Percentiles rank a stretch among this genome's conserved stretches.
These are phyloP conservation scores for Chaetomiaceae sp. DNA, from an alignment of 2,329 filamentous ascomycete genomes.

Conservation along the genomic window DNA sequence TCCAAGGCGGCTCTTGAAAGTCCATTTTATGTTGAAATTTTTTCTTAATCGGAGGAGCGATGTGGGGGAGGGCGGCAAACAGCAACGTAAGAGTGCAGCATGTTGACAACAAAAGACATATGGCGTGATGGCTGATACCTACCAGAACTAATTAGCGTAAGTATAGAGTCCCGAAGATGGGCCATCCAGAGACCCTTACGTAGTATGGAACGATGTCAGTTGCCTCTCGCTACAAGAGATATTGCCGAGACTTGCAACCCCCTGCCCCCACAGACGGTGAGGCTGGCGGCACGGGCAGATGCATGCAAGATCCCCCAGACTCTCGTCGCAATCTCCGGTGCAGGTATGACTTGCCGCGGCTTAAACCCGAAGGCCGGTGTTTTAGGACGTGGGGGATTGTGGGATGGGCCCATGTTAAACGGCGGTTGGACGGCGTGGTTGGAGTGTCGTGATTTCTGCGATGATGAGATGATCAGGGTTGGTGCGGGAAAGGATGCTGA, in stretches of 20 bases:
- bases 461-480: conserved; percentile 9
- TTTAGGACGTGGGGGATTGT: conserved; percentile 9
- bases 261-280: not conserved
- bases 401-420: not conserved
- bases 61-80: too few relatives aligned
- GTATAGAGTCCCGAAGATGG: too few relatives aligned
- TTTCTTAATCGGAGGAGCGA: too few relatives aligned
- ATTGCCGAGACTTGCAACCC: not conserved
- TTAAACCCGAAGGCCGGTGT: conserved; percentile 1
- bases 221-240: too few relatives aligned
- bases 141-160: not conserved
- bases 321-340: not conserved
- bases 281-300: not conserved
- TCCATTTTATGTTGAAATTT: too few relatives aligned
- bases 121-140: conserved; percentile 12
- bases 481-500: not conserved
- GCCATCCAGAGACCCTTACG: too few relatives aligned
- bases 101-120: conserved; percentile 2
- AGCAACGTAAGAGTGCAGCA: too few relatives aligned
- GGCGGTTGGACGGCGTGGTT: not conserved
- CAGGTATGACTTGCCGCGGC: not conserved
- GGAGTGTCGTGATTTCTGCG: conserved; percentile 13
- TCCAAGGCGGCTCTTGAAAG: not conserved
- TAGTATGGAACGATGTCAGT: not conserved
- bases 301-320: not conserved